These are phyloP conservation scores for Fusarium napiforme DNA, from an alignment of 2,329 filamentous ascomycete genomes.

Conservation along the genomic window DNA sequence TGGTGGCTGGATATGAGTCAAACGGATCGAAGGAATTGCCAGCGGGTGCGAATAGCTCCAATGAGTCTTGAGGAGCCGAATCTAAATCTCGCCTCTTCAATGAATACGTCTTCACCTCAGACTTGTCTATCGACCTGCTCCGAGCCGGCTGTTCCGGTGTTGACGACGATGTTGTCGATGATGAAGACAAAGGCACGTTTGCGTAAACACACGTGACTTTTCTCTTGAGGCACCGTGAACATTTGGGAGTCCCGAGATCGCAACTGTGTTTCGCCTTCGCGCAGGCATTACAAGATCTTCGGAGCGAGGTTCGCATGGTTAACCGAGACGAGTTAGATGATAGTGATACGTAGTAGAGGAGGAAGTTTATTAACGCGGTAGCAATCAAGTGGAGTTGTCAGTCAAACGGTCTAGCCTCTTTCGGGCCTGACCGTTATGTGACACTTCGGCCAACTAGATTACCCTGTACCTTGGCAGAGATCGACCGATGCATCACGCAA, in stretches of 20 bases:
- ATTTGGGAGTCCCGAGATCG: slow-evolving; percentile 64
- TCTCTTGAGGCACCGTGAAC: slow-evolving; percentile 65
- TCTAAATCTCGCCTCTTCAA: neutral
- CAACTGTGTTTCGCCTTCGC: slow-evolving; percentile 66
- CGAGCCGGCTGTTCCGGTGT: slow-evolving; percentile 18
- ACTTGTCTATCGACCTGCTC: neutral
- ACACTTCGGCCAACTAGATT: neutral
- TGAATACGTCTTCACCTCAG: neutral
- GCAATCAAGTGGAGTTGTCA: slow-evolving; percentile 9
- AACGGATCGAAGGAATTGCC: slow-evolving; percentile 62
- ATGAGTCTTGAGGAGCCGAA: neutral
- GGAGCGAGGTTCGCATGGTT: slow-evolving; percentile 65
- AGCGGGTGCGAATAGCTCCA: slow-evolving; percentile 39
- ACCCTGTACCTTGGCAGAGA: neutral
- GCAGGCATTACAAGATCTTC: slow-evolving; percentile 66
- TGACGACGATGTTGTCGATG: neutral
- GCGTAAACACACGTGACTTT: slow-evolving; percentile 61
- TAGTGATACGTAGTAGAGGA: slow-evolving; percentile 1
- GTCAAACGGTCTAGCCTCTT: neutral
- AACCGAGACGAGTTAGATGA: slow-evolving; percentile 13
- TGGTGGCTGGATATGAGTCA: slow-evolving; percentile 65
- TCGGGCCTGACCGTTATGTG: neutral
- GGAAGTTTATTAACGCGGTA: slow-evolving; percentile 17
- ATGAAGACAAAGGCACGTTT: slow-evolving; percentile 60
- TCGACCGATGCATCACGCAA: neutral